Evolutionary conservation across 768 basidiomycete genomes (phyloP).

Genomic region (Psilocybe cyanescens): DNA sequence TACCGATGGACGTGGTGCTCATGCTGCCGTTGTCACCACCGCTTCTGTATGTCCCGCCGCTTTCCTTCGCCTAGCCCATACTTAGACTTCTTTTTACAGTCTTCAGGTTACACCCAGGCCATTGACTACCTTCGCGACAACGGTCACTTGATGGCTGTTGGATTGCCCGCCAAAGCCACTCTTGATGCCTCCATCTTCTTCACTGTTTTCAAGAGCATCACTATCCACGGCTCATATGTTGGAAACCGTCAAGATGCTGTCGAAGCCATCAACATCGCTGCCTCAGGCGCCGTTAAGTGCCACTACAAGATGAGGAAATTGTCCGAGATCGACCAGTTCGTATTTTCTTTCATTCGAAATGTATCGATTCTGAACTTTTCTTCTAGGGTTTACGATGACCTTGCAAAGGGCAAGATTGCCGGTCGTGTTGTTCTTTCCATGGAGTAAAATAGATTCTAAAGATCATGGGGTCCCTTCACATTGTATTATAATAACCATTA

Average conservation of each 20-base stretch:
- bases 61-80: too few species aligned
- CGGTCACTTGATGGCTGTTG: conserved; percentile 80
- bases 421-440: conserved; percentile 52
- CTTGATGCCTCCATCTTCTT: conserved; percentile 30
- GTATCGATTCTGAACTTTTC: conserved; percentile 3
- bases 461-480: background rate
- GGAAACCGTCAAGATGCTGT: conserved; percentile 84
- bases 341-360: background rate
- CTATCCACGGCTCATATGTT: conserved; percentile 54
- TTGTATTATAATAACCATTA: background rate
- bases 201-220: conserved; percentile 49
- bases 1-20: conserved; percentile 73
- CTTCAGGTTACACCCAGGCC: conserved; percentile 54
- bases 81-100: conserved; percentile 20
- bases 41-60: conserved; percentile 40
- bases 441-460: conserved; percentile 1
- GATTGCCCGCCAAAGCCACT: conserved; percentile 67
- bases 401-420: conserved; percentile 46
- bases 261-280: conserved; percentile 81
- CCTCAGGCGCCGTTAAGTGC: conserved; percentile 70
- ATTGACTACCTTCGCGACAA: conserved; percentile 76
- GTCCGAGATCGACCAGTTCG: conserved; percentile 54
- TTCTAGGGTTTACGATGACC: conserved; percentile 41
- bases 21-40: conserved; percentile 67
- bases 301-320: conserved; percentile 51